Conservation (phyloP, 129 eudicot genomes). For the Pittosporum tobira region DNA sequence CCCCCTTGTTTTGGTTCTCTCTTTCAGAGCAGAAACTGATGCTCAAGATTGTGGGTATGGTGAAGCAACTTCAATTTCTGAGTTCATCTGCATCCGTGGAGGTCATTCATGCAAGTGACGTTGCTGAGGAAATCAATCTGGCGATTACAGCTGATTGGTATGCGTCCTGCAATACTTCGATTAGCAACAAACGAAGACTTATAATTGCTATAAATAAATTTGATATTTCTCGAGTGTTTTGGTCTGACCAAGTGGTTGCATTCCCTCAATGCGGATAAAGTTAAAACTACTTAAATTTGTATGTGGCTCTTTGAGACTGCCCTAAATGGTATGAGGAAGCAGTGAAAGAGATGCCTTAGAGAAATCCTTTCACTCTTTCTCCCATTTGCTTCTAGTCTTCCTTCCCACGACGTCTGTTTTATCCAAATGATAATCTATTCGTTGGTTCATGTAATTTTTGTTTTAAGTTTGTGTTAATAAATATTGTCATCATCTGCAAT, state of each 20-base stretch:
- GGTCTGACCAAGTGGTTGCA: background rate
- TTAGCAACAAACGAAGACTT: slow-evolving; percentile 3
- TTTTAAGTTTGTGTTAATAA: no score
- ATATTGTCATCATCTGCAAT: no score
- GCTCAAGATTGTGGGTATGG: slow-evolving; percentile 13
- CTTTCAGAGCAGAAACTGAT: slow-evolving; percentile 22
- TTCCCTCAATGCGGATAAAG: background rate
- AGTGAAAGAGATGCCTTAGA: slow-evolving; percentile 23
- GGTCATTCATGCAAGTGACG: slow-evolving; percentile 29
- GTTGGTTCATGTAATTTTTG: no score
- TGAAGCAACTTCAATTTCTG: slow-evolving; percentile 7
- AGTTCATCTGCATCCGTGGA: slow-evolving; percentile 10
- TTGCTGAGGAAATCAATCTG: slow-evolving; percentile 19
- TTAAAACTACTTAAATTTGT: background rate
- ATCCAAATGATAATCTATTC: no score
- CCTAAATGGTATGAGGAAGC: slow-evolving; percentile 14
- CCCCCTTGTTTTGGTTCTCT: background rate
- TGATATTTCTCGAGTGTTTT: slow-evolving; percentile 6
- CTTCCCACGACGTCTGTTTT: slow-evolving; percentile 1
- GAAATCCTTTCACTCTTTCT: slow-evolving; percentile 28
- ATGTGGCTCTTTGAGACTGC: slow-evolving; percentile 2
- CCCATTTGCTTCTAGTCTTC: slow-evolving; percentile 8
- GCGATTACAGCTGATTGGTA: slow-evolving; percentile 25
- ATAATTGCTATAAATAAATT: background rate
- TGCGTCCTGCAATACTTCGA: slow-evolving; percentile 40